Conservation (phyloP, 2,329 filamentous ascomycete species). For the Ampelomyces quisqualis region DNA sequence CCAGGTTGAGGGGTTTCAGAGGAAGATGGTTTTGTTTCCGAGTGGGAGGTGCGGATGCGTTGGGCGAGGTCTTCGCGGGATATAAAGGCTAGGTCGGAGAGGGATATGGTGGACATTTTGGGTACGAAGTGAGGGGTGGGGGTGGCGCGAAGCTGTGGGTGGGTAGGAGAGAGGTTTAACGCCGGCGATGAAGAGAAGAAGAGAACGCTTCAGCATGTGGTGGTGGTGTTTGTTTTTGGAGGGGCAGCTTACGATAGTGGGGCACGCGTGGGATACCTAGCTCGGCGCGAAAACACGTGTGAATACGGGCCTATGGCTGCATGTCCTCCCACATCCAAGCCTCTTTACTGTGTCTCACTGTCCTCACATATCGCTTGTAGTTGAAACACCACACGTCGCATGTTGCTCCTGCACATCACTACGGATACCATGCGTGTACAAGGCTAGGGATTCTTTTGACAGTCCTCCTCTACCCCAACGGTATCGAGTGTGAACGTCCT, state of each 20-base stretch:
- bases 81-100: constrained; percentile 67
- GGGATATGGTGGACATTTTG: constrained; percentile 51
- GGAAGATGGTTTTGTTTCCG: background rate
- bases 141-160: constrained; percentile 20
- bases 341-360: too few species aligned
- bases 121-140: constrained; percentile 8
- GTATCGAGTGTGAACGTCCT: too few species aligned
- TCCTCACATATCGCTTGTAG: too few species aligned
- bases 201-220: background rate
- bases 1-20: background rate
- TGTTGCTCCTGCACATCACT: too few species aligned
- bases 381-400: too few species aligned
- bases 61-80: constrained; percentile 64
- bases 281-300: constrained; percentile 18
- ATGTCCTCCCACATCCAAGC: background rate
- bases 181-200: background rate
- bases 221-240: background rate
- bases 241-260: constrained; percentile 6
- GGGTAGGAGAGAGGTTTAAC: constrained; percentile 3
- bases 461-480: too few species aligned
- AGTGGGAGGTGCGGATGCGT: constrained; percentile 35
- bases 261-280: constrained; percentile 7
- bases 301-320: background rate
- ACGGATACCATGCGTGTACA: too few species aligned
- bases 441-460: too few species aligned